phyloP scores from a whole-genome alignment of 2,329 filamentous ascomycete genomes.

The Clonostachys byssicola region DNA sequence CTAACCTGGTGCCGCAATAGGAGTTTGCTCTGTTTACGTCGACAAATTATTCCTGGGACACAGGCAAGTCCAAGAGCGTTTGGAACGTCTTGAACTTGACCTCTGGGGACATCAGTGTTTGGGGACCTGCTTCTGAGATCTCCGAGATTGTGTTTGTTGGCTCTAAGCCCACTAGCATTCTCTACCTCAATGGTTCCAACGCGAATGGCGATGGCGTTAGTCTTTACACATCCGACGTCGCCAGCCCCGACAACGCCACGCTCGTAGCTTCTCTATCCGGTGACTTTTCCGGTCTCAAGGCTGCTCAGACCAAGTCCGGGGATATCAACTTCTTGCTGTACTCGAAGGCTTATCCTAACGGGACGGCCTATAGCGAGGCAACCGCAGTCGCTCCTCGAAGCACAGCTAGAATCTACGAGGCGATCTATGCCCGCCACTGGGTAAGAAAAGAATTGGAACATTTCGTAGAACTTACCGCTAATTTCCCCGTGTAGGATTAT shows the following conservation, averaged over 20 bases:
- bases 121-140: background rate
- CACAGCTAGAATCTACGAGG: background rate
- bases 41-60: background rate
- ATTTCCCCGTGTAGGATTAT: background rate
- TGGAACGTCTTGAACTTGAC: slow-evolving; percentile 1
- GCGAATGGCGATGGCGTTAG: slow-evolving; percentile 2
- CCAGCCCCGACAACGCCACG: background rate
- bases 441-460: background rate
- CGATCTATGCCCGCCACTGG: background rate
- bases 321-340: slow-evolving; percentile 2
- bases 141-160: slow-evolving; percentile 2
- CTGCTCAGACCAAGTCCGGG: background rate
- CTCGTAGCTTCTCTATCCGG: background rate
- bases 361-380: slow-evolving; percentile 1
- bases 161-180: slow-evolving; percentile 1
- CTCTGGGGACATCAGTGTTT: background rate
- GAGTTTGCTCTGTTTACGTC: background rate
- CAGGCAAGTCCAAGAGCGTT: background rate
- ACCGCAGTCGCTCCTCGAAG: background rate
- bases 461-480: background rate
- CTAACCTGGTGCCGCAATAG: background rate
- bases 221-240: background rate
- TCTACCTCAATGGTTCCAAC: slow-evolving; percentile 3
- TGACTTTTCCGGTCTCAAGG: slow-evolving; percentile 1
- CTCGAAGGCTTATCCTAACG: slow-evolving; percentile 1